Base-by-base conservation (phyloP, 2,329 filamentous ascomycete genomes). In the Raffaelea arxii region DNA sequence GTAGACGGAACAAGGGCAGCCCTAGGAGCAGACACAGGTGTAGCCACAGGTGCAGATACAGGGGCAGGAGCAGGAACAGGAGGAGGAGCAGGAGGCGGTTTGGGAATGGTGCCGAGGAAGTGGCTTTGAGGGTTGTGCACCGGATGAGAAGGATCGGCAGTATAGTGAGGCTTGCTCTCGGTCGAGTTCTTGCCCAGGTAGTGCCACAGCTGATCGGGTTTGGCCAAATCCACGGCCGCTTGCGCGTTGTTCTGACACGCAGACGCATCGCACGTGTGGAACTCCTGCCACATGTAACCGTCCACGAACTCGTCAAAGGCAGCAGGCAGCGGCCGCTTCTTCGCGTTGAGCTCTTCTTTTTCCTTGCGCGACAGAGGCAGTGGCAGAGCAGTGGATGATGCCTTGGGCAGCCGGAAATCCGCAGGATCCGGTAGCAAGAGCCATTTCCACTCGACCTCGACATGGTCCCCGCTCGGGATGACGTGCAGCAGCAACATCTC, bases 141-240 rank as follows among this genome's bases (percentile, higher is more conserved):
- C n/a, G 65, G 72, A 12, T 64, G 71, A 9, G 58, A 52, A 38
- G 75, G 78, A 64, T 94, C 81, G 57, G 92, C 86, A 4, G 90
- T 94, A 65, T 92, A 98, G 61, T 94, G 88, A 23, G 89, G 83
- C 62, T 83, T 89, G 46, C 88, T 85, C 59, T 97, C 91, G 6
- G 91, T 96, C 21, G 91, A 97, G 19, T 76, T 78, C 61, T 80
- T 80, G 25, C 87, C 87, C 50, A 98, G 74, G 62, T 96, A 97
- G 66, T 88, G 78, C 87, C 90, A 97, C 18, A 95, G 63, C 59
- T 86, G 82, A 51, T 91, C 77, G 16, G 81, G 72, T 60, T 84
- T 86, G 50, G 65, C 65, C 9, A 95, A 63, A 58, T 94, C 80
- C 48, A 94, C 69, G 64, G 82, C 85, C 59, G 72, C 74, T 61